Evolutionary conservation across 345 rosid genomes (phyloP), one percentile per base, ranked within the genome.

Genomic region (Noccaea caerulescens): DNA sequence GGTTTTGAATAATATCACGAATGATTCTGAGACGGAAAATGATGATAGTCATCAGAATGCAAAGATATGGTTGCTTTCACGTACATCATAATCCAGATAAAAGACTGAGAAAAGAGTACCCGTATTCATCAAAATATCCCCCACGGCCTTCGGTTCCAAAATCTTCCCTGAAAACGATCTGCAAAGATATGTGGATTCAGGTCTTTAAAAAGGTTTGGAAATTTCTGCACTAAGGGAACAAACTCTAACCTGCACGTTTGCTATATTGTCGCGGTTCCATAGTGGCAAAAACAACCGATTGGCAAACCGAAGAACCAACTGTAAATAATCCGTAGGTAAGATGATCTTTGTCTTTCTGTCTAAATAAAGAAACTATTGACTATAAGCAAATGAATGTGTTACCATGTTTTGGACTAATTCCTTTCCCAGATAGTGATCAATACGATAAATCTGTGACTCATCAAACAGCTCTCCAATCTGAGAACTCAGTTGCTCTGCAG

Each of bases 111-210:
- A 38, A 42, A 46, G 74, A 5, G 73, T 88, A 94, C 98, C 99
- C 99, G 14, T 94, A 94, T 87, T 94, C 90, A 80, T 94, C 93
- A 65, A 94, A 94, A 76, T 94, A 94, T 80, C 99, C 99, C 43
- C 99, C 98, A 5, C 99, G 99, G 50, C 99, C 99, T 57, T 94
- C 99, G n/a, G 89, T 91, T 81, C 99, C 99, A 75, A 94, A 94
- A 74, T 91, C 92, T 80, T 94, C 99, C 58, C 99, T 83, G 84
- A 94, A 94, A n/a, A 94, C 98, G 45, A 94, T 91, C 98, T 94
- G 81, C 58, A 72, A 55, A 41, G 38, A 49, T 27, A 2, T 53
- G 16, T 10, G 58, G 1, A 50, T 54, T 45, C 10, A 60, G 61
- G 58, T 54, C 64, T 54, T 36, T 54, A 62, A 14, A 45, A 49